Conservation (phyloP, 352 stramenopile species). For the Blastocystis sp. region DNA sequence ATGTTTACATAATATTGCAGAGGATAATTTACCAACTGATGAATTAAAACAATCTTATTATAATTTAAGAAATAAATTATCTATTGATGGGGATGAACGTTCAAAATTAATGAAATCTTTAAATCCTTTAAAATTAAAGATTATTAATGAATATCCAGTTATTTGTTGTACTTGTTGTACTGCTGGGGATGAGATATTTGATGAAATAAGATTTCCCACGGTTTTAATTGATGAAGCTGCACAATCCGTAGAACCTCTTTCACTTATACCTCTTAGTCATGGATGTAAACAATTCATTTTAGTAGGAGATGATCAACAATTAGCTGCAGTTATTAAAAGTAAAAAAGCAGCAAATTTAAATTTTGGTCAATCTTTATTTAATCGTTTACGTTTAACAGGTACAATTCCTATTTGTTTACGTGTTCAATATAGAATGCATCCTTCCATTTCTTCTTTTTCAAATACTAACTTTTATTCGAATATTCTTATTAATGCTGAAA, state of each 20-base stretch:
- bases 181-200: slow-evolving; percentile 77
- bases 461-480: slow-evolving; percentile 98
- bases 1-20: not conserved
- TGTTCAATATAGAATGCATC: slow-evolving; percentile 98
- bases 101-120: not conserved
- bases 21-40: not conserved
- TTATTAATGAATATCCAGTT: slow-evolving; percentile 87
- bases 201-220: slow-evolving; percentile 89
- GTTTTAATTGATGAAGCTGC: slow-evolving; percentile 98
- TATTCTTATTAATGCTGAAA: slow-evolving; percentile 88
- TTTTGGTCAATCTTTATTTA: slow-evolving; percentile 86
- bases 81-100: not conserved
- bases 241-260: slow-evolving; percentile 92
- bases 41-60: not conserved
- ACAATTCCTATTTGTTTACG: slow-evolving; percentile 80
- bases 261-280: slow-evolving; percentile 89
- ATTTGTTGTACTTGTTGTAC: slow-evolving; percentile 97
- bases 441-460: slow-evolving; percentile 87
- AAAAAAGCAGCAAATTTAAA: slow-evolving; percentile 57
- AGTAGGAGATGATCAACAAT: slow-evolving; percentile 91
- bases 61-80: not conserved
- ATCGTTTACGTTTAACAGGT: slow-evolving; percentile 80
- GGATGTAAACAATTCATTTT: slow-evolving; percentile 94
- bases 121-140: slow-evolving; percentile 55
- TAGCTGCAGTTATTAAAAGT: slow-evolving; percentile 90